Base-by-base conservation (phyloP, 305 asterid species). In the Stenogyne calaminthoides region DNA sequence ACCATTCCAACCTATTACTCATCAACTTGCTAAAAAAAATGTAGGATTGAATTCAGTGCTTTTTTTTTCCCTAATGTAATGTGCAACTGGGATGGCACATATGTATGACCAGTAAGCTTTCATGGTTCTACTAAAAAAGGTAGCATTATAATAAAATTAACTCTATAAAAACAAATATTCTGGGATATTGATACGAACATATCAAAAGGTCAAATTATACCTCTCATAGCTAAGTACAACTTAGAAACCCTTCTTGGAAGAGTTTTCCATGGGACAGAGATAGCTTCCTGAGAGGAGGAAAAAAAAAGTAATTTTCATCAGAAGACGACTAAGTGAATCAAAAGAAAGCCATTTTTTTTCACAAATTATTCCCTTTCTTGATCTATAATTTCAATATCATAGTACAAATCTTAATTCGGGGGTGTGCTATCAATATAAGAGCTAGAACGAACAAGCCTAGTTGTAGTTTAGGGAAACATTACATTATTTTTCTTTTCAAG, bases 211-310 rank as follows among this genome's bases (percentile, higher is more conserved):
- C 16, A 63, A 39, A 64, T 42, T 9, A 51, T 81, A 95, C 99
- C 99, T 89, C 98, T 88, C 91, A 92, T 83, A 61, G 97, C 95
- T 58, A 87, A 85, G 83, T 84, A 92, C 82, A 92, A 80, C 89
- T 95, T 95, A 27, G 98, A 86, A 42, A 89, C 76, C 84, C 81
- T 89, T 88, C 81, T 86, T 0, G 99, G 96, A 79, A 95, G 96
- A 73, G 94, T 89, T 71, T 71, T 85, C 99, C 99, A 95, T 5
- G 98, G 96, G 74, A 85, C 78, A 52, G 96, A 85, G 78, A 90
- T 80, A 81, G 99, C 94, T 75, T 90, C 95, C 98, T 95, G 83
- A 47, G 76, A 79, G 15, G 70, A 64, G 15, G n/a, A 2, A 39
- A 32, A n/a, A 74, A 73, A 58, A 51, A 22, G 29, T 19, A 66